Evolutionary conservation across 129 eudicot genomes (phyloP).

Genomic region (Rutidosis leptorrhynchoides): DNA sequence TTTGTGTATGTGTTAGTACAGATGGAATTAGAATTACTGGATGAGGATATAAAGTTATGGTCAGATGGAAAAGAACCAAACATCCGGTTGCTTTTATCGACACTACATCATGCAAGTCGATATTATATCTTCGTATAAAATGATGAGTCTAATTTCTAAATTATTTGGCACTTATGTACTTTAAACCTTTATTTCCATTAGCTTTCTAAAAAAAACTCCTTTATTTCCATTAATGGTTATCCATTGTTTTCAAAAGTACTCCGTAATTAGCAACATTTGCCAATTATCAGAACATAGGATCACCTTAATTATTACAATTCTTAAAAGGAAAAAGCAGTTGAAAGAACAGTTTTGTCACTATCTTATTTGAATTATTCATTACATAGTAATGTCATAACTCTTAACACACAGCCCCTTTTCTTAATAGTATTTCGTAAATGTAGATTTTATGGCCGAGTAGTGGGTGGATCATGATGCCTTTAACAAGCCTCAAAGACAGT

Average conservation of each 20-base stretch:
- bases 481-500: constrained; percentile 49
- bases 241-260: too few relatives aligned
- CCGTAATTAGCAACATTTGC: neutral
- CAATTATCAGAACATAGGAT: neutral
- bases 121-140: neutral
- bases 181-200: neutral
- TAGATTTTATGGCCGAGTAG: constrained; percentile 80
- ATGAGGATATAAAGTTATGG: constrained; percentile 63
- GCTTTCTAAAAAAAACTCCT: too few relatives aligned
- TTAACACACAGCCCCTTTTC: neutral
- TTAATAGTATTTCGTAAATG: constrained; percentile 1
- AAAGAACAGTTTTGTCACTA: neutral
- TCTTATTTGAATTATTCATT: neutral
- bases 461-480: constrained; percentile 59
- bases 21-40: constrained; percentile 58
- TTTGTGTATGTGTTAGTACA: constrained; percentile 23
- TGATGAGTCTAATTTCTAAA: neutral
- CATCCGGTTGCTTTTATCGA: constrained; percentile 57
- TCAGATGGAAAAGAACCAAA: constrained; percentile 60
- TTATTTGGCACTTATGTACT: neutral
- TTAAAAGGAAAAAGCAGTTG: neutral
- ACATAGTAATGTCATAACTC: neutral
- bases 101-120: constrained; percentile 60
- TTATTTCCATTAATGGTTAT: neutral
- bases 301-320: neutral